Evolutionary conservation across 257 asterid genomes (phyloP).

Genomic region (Dorcoceras hygrometricum): DNA sequence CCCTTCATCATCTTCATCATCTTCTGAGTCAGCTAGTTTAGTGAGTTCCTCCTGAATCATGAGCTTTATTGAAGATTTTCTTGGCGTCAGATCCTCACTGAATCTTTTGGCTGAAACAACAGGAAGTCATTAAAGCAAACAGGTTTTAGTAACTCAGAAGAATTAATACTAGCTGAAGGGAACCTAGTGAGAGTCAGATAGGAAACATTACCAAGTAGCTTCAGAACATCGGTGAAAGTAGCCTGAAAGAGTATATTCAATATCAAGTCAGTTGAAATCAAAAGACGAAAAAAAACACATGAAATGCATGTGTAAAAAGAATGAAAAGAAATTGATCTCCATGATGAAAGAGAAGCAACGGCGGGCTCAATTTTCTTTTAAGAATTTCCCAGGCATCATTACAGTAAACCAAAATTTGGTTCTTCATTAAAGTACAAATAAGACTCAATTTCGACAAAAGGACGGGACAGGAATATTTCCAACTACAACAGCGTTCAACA

Average conservation of each 20-base stretch:
- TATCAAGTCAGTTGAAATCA: constrained; percentile 14
- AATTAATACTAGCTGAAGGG: too few relatives aligned
- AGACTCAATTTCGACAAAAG: not conserved
- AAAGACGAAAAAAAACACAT: not conserved
- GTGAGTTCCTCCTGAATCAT: constrained; percentile 95
- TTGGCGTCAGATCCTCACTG: constrained; percentile 48
- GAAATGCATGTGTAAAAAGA: not conserved
- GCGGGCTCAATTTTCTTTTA: too few relatives aligned
- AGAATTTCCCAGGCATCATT: not conserved
- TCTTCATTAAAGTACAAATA: not conserved
- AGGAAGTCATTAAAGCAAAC: constrained; percentile 3
- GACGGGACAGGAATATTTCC: not conserved
- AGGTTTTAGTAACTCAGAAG: not conserved
- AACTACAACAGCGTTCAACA: not conserved
- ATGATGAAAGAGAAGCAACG: not conserved
- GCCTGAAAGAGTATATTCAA: constrained; percentile 52
- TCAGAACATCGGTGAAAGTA: constrained; percentile 90
- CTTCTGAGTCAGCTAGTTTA: constrained; percentile 79
- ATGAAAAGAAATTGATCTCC: too few relatives aligned
- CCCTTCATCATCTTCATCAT: constrained; percentile 53
- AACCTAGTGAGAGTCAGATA: not conserved
- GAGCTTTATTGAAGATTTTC: constrained; percentile 58
- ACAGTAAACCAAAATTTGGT: not conserved
- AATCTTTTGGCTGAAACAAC: constrained; percentile 54
- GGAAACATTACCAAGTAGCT: constrained; percentile 59